Base-by-base conservation (phyloP, 176 grass and related monocot species). In the Oryza glumipatula region DNA sequence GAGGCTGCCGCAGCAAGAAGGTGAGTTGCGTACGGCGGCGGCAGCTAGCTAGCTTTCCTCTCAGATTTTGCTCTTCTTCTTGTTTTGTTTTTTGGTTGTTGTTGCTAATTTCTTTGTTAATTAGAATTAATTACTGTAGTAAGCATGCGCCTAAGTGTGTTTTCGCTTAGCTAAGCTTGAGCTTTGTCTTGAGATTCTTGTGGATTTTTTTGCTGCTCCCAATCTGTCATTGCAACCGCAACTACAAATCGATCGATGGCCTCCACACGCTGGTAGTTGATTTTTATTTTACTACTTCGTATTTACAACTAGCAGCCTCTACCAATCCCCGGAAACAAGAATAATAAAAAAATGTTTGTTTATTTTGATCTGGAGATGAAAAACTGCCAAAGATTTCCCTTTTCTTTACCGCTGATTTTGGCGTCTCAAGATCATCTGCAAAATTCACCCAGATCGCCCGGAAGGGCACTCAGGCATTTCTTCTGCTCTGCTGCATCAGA, bases 1-100 rank as follows among this genome's bases (percentile, higher is more conserved):
- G 66, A 56, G 71, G 66, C 85, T 94, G 71, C 84, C 90, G 17
- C 21, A 45, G 73, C 81, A 92, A 81, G 93, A 94, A 94, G 90
- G 93, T 95, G 67, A 82, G 83, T 41, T 41, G 1, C 39, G 7
- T 21, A 64, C 13, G 47, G 7, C 3, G 12, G 9, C 28, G 28
- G 28, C 4, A 35, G 33, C 33, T 38, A 45, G 4, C 15, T 41
- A 16, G 36, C 1, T 10, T 10, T 15, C 0, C 15, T 21, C 9
- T 64, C 3, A 4, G 23, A n/a, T 26, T n/a, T 65, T 63, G 10
- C 1, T 3, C 0, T 33, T 6, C 0, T 32, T 7, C 6, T 58
- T 58, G 17, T 21, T 58, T 32, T 3, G 30, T 32, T 32, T 32
- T 32, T 32, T 32, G 30, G 5, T 9, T 6, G 4, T 56, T 56